These are phyloP conservation scores for Jatropha podagrica DNA, from an alignment of 441 rosid species.

Conservation along the genomic window DNA sequence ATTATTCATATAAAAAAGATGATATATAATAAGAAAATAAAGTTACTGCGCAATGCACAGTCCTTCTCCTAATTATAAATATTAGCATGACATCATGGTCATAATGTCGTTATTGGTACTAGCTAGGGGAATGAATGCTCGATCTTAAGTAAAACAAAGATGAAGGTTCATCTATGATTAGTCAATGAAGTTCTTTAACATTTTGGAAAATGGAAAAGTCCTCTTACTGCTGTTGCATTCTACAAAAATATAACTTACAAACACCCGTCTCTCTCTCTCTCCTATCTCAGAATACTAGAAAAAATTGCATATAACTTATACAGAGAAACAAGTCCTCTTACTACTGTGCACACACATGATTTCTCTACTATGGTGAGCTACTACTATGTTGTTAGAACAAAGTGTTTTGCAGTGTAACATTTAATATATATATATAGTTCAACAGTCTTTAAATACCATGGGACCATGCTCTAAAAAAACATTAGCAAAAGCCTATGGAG, in stretches of 20 bases:
- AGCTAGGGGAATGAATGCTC: too few relatives aligned
- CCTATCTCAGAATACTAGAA: not conserved
- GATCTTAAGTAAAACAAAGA: too few relatives aligned
- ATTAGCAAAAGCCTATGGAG: slow-evolving; percentile 50
- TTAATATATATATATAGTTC: not conserved
- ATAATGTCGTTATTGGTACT: too few relatives aligned
- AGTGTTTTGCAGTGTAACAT: not conserved
- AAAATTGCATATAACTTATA: not conserved
- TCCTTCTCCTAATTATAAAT: too few relatives aligned
- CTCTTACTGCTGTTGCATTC: not conserved
- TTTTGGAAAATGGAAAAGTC: too few relatives aligned
- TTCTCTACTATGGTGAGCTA: not conserved
- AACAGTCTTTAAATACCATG: slow-evolving; percentile 42
- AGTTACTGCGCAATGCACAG: too few relatives aligned
- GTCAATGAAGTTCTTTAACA: too few relatives aligned
- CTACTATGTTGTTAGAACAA: not conserved
- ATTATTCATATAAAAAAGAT: too few relatives aligned
- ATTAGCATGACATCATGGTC: too few relatives aligned
- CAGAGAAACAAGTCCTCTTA: not conserved
- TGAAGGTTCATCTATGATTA: too few relatives aligned
- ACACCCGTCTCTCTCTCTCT: too few relatives aligned
- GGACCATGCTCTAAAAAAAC: slow-evolving; percentile 47
- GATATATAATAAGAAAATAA: too few relatives aligned
- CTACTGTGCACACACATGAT: not conserved
- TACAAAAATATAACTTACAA: not conserved